phyloP scores from a whole-genome alignment of 345 rosid genomes.

The Kandelia obovata region DNA sequence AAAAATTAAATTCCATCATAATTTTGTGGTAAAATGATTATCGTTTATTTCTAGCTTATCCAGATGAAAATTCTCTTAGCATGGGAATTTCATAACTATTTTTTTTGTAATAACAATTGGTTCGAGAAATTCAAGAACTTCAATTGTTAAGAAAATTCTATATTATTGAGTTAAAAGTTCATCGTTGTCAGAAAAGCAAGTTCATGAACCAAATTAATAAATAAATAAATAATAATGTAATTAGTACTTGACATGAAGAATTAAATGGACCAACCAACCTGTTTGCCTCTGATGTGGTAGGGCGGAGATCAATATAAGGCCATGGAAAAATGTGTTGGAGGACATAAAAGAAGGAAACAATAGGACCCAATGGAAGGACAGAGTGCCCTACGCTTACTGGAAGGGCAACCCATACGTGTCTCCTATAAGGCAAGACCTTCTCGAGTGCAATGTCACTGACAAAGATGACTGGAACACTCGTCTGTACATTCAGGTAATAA shows the following conservation, averaged over 20 bases:
- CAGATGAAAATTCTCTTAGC: too few species aligned
- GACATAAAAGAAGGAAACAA: constrained; percentile 43
- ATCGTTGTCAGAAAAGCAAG: too few species aligned
- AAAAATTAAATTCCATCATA: too few species aligned
- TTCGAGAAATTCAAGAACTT: too few species aligned
- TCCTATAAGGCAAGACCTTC: constrained; percentile 36
- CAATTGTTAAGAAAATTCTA: too few species aligned
- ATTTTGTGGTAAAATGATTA: too few species aligned
- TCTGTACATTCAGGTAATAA: constrained; percentile 18
- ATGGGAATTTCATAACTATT: too few species aligned
- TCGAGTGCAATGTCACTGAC: constrained; percentile 26
- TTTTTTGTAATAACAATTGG: too few species aligned
- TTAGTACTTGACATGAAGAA: neutral
- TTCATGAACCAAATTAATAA: neutral
- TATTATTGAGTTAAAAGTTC: too few species aligned
- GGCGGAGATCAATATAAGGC: constrained; percentile 51
- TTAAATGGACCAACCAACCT: neutral
- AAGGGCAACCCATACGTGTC: constrained; percentile 33
- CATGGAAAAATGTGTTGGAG: constrained; percentile 34
- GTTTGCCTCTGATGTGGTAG: constrained; percentile 7
- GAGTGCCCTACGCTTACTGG: constrained; percentile 37
- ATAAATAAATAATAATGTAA: neutral
- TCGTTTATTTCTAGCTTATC: too few species aligned
- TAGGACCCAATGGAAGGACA: constrained; percentile 36
- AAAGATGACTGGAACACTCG: constrained; percentile 26